phyloP scores from a whole-genome alignment of 2,329 filamentous ascomycete species.

The Curvularia lunata region DNA sequence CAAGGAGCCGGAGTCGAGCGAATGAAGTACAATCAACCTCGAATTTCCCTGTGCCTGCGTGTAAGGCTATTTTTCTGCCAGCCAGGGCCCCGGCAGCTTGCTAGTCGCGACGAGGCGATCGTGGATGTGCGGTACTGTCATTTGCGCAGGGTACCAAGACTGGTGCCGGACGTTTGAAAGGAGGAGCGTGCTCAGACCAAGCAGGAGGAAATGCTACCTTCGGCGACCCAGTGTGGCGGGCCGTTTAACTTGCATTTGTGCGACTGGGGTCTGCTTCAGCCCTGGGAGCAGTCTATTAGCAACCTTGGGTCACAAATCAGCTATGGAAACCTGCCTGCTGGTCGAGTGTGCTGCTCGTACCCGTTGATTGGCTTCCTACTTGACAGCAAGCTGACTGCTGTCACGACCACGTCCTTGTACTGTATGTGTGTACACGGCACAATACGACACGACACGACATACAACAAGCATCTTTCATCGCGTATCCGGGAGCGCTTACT shows the following conservation, averaged over 20 bases:
- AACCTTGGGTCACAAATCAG: neutral
- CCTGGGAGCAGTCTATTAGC: conserved; percentile 11
- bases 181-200: conserved; percentile 31
- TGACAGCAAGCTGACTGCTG: neutral
- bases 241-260: conserved; percentile 28
- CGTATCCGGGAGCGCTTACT: conserved; percentile 11
- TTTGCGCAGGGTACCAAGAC: conserved; percentile 40
- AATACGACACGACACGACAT: conserved; percentile 9
- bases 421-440: neutral
- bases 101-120: conserved; percentile 30
- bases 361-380: neutral
- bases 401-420: neutral
- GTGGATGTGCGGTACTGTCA: conserved; percentile 41
- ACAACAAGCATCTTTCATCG: conserved; percentile 13
- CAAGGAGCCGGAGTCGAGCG: conserved; percentile 22
- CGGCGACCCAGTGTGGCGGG: conserved; percentile 35
- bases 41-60: neutral
- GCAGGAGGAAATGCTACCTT: conserved; percentile 23
- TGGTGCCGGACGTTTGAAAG: conserved; percentile 28
- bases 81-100: conserved; percentile 23
- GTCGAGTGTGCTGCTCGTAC: neutral
- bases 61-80: conserved; percentile 1
- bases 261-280: conserved; percentile 16
- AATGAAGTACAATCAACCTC: conserved; percentile 24
- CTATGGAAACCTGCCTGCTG: neutral